phyloP scores from a whole-genome alignment of 192 early-diverging fungal genomes.

The Thamnidium elegans region DNA sequence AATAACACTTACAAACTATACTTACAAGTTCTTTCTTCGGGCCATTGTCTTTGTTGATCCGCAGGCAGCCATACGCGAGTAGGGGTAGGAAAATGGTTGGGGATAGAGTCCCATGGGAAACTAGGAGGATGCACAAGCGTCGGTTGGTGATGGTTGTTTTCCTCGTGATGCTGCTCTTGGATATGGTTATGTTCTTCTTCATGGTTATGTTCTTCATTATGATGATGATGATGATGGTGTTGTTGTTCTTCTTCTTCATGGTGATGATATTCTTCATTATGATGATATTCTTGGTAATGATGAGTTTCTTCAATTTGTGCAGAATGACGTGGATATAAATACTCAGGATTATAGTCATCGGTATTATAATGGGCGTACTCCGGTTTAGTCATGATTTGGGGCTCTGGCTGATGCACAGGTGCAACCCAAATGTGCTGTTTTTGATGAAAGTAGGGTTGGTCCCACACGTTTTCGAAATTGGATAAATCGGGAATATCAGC shows the following conservation, averaged over 20 bases:
- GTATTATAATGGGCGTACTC: constrained; percentile 15
- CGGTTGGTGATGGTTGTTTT: neutral
- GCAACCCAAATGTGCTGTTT: constrained; percentile 21
- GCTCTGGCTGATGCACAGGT: constrained; percentile 19
- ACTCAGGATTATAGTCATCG: neutral
- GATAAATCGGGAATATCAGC: constrained; percentile 21
- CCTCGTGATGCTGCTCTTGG: constrained; percentile 21
- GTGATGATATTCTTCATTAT: neutral
- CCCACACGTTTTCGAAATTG: constrained; percentile 29
- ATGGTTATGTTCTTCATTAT: neutral
- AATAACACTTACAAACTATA: too few species aligned
- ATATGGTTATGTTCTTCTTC: constrained; percentile 5
- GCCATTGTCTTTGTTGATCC: neutral
- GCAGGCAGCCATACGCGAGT: constrained; percentile 1
- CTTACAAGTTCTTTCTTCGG: too few species aligned
- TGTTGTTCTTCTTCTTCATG: constrained; percentile 12
- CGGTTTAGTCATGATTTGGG: constrained; percentile 3
- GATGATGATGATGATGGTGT: neutral
- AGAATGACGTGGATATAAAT: too few species aligned
- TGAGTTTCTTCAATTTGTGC: too few species aligned
- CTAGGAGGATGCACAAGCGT: neutral
- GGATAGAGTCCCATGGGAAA: constrained; percentile 9
- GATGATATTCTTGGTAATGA: neutral
- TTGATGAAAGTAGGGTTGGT: constrained; percentile 10
- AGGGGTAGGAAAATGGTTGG: neutral